Evolutionary conservation across 129 eudicot genomes (phyloP).

Genomic region (Deinandra increscens): DNA sequence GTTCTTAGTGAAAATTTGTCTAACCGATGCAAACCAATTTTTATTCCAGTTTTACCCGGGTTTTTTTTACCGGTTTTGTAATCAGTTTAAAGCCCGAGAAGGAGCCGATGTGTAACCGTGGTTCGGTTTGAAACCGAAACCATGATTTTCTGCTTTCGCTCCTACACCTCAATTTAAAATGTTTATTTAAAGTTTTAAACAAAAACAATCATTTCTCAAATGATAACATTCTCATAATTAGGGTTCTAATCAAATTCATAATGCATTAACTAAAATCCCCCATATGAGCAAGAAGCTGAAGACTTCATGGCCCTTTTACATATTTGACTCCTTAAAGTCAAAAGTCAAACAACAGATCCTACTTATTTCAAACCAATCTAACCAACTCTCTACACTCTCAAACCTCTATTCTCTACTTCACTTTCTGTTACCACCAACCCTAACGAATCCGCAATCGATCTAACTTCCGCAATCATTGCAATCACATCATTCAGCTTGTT

Average conservation of each 20-base stretch:
- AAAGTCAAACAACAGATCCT: conserved; percentile 26
- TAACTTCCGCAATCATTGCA: conserved; percentile 94
- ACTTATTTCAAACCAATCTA: conserved; percentile 21
- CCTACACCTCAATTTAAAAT: too few relatives aligned
- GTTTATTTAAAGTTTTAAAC: not conserved
- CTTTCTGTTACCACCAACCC: conserved; percentile 28
- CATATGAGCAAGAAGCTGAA: conserved; percentile 12
- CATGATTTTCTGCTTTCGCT: too few relatives aligned
- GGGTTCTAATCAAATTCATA: not conserved
- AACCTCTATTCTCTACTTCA: conserved; percentile 33
- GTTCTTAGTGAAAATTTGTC: too few relatives aligned
- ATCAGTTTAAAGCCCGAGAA: too few relatives aligned
- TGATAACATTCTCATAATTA: not conserved
- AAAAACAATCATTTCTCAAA: not conserved
- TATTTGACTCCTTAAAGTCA: conserved; percentile 26
- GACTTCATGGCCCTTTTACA: conserved; percentile 9
- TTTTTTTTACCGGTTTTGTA: too few relatives aligned
- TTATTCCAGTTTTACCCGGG: too few relatives aligned
- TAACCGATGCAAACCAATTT: too few relatives aligned
- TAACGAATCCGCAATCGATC: conserved; percentile 67
- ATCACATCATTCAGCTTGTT: conserved; percentile 88
- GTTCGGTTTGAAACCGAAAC: too few relatives aligned
- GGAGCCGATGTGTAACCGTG: too few relatives aligned
- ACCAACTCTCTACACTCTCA: conserved; percentile 33
- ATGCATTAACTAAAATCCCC: not conserved